Conservation (phyloP, 2,329 filamentous ascomycete species). For the Colletotrichum liriopes region DNA sequence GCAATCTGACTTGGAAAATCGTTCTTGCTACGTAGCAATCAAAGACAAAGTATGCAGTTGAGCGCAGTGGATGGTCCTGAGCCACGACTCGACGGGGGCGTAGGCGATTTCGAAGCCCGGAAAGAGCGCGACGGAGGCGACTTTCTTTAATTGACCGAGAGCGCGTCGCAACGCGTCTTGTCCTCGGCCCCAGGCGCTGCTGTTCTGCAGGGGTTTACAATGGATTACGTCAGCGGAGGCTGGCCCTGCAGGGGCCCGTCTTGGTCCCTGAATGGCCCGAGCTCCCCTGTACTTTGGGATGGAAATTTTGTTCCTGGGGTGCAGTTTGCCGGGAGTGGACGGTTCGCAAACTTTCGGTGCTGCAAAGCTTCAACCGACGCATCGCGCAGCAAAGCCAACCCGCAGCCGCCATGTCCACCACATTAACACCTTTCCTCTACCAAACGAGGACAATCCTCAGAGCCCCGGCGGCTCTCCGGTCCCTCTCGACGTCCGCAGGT, state of each 20-base stretch:
- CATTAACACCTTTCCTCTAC: slow-evolving; percentile 78
- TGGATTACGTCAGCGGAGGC: slow-evolving; percentile 26
- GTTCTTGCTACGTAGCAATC: not conserved
- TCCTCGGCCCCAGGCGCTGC: not conserved
- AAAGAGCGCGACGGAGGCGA: slow-evolving; percentile 14
- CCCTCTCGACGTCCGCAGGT: slow-evolving; percentile 39
- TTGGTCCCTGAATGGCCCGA: slow-evolving; percentile 32
- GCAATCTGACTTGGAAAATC: not conserved
- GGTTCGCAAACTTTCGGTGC: slow-evolving; percentile 1
- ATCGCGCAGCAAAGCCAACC: not conserved
- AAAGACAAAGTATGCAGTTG: not conserved
- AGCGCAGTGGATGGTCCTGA: no score
- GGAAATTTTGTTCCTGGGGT: slow-evolving; percentile 22
- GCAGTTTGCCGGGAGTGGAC: not conserved
- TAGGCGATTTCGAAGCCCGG: not conserved
- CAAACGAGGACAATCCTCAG: slow-evolving; percentile 76
- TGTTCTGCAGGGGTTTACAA: not conserved
- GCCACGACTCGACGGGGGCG: not conserved
- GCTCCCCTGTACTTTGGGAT: slow-evolving; percentile 6
- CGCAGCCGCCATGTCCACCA: slow-evolving; percentile 58
- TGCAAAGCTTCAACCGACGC: not conserved
- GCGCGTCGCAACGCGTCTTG: slow-evolving; percentile 17
- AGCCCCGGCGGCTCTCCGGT: slow-evolving; percentile 45
- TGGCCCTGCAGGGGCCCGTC: not conserved
- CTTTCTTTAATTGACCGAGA: not conserved